Percentiles rank a stretch among this genome's conserved stretches.
Evolutionary conservation across 768 basidiomycete genomes (phyloP).

Genomic region (Tulasnella sp.): DNA sequence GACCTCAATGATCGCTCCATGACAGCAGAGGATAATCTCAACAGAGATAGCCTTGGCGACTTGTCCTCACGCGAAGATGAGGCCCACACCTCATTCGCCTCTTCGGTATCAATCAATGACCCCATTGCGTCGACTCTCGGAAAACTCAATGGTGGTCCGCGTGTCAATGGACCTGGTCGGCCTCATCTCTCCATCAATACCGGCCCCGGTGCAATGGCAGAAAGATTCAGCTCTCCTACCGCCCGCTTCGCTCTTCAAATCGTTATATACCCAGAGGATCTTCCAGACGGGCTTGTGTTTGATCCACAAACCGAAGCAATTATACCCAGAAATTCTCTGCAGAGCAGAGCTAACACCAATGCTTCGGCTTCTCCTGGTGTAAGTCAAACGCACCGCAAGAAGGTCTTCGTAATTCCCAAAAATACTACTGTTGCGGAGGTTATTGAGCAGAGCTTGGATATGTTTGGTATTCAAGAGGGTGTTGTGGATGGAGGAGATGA

Average conservation of each 20-base stretch:
- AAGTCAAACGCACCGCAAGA: slow-evolving; percentile 50
- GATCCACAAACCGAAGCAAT: slow-evolving; percentile 88
- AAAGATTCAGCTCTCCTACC: slow-evolving; percentile 72
- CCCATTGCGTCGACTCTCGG: background rate
- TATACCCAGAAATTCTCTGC: slow-evolving; percentile 66
- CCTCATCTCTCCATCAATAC: slow-evolving; percentile 8
- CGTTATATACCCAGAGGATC: slow-evolving; percentile 74
- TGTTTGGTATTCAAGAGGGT: slow-evolving; percentile 93
- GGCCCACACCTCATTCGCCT: no score
- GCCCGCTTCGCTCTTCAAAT: slow-evolving; percentile 77
- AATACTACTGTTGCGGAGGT: slow-evolving; percentile 95
- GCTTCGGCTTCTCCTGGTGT: slow-evolving; percentile 38
- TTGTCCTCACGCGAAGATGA: background rate
- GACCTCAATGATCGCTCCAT: background rate
- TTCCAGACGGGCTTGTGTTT: slow-evolving; percentile 91
- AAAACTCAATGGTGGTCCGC: slow-evolving; percentile 5
- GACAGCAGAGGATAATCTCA: background rate
- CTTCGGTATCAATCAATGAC: background rate
- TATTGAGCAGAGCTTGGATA: slow-evolving; percentile 79
- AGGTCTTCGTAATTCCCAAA: slow-evolving; percentile 84
- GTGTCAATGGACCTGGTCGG: background rate
- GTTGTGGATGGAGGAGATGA: slow-evolving; percentile 98
- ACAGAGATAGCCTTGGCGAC: background rate
- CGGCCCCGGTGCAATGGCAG: slow-evolving; percentile 40
- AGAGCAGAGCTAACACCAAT: slow-evolving; percentile 36